Conservation (phyloP, 305 asterid genomes). For the Solanum hybrid region DNA sequence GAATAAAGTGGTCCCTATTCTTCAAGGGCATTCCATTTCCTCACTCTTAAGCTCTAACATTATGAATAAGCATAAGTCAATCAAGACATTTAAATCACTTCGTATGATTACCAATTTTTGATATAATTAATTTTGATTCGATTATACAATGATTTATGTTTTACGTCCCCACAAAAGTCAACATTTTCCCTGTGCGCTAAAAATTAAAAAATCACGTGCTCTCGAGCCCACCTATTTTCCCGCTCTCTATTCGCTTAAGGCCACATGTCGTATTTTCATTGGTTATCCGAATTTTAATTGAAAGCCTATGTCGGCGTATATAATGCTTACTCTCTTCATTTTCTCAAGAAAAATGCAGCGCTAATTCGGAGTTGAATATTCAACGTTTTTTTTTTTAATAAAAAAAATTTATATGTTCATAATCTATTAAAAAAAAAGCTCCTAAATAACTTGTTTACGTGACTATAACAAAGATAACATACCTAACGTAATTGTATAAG, state of each 20-base stretch:
- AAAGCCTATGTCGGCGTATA: not conserved
- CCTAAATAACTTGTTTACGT: not conserved
- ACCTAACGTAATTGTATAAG: not conserved
- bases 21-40: not conserved
- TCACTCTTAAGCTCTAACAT: not conserved
- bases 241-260: not conserved
- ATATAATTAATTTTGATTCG: not conserved
- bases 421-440: not conserved
- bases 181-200: not conserved
- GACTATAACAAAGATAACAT: not conserved
- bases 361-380: not conserved
- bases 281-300: not conserved
- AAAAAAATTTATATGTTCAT: not conserved
- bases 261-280: not conserved
- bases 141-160: not conserved
- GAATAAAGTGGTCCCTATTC: not conserved
- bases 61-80: not conserved
- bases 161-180: not conserved
- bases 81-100: not conserved
- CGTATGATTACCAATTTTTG: not conserved
- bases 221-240: conserved; percentile 1
- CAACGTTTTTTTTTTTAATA: not conserved
- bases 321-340: not conserved
- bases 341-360: not conserved
- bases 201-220: not conserved